Conservation (phyloP, 495 filamentous ascomycete genomes). For the Daldinia childiae region DNA sequence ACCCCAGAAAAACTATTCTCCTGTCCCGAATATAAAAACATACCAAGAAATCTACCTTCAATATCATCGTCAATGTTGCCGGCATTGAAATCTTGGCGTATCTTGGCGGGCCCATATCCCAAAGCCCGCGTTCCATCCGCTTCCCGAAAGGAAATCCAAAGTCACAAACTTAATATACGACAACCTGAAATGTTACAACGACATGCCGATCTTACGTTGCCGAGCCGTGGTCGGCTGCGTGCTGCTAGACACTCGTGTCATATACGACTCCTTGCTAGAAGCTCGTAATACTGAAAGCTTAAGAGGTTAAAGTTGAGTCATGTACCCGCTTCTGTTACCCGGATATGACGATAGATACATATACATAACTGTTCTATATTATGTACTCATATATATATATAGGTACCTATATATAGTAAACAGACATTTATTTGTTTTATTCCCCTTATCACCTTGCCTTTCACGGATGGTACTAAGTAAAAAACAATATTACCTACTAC, state of each 20-base stretch:
- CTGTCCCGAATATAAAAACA: neutral
- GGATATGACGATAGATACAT: neutral
- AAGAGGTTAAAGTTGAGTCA: conserved; percentile 32
- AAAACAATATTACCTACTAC: neutral
- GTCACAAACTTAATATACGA: neutral
- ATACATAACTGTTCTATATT: neutral
- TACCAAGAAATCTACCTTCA: conserved; percentile 4
- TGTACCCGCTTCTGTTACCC: conserved; percentile 1
- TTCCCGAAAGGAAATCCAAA: conserved; percentile 7
- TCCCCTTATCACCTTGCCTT: neutral
- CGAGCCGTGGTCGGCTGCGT: conserved; percentile 16
- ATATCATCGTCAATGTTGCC: conserved; percentile 34
- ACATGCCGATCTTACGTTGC: conserved; percentile 22
- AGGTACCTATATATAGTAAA: too few relatives aligned
- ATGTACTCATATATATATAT: too few relatives aligned
- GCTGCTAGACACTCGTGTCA: conserved; percentile 15
- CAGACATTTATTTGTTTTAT: too few relatives aligned
- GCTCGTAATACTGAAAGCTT: conserved; percentile 25
- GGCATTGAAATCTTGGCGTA: conserved; percentile 21
- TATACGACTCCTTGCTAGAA: conserved; percentile 7
- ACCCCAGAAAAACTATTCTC: neutral
- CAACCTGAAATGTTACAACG: conserved; percentile 23
- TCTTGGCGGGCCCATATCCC: conserved; percentile 16
- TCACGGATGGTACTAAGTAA: neutral
- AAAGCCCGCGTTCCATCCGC: conserved; percentile 8